These are phyloP conservation scores for Agrocybe chaxingu DNA, from an alignment of 768 basidiomycete species.

Conservation along the genomic window DNA sequence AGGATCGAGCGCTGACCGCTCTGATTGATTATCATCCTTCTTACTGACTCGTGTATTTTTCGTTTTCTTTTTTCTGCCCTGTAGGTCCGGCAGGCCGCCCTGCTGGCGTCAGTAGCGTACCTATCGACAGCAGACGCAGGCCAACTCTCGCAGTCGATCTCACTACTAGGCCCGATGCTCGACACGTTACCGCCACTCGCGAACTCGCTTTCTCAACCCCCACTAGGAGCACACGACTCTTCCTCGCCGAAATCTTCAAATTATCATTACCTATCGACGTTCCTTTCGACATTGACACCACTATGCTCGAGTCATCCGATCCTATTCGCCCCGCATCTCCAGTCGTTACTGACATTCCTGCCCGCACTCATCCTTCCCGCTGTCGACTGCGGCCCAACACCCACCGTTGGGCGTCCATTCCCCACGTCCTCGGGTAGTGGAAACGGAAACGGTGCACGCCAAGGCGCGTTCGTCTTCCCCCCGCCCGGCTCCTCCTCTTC, in stretches of 20 bases:
- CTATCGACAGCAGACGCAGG: conserved; percentile 57
- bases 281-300: conserved; percentile 67
- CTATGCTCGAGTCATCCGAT: conserved; percentile 64
- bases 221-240: conserved; percentile 16
- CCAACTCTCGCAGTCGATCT: conserved; percentile 59
- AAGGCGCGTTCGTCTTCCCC: conserved; percentile 40
- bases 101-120: conserved; percentile 68
- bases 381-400: conserved; percentile 47
- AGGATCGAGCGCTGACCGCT: no score
- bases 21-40: no score
- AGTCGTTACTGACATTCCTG: conserved; percentile 65
- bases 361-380: conserved; percentile 66
- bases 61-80: neutral
- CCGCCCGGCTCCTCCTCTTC: conserved; percentile 20
- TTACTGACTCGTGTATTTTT: neutral
- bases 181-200: conserved; percentile 65
- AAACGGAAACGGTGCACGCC: conserved; percentile 14
- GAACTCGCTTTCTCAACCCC: conserved; percentile 28
- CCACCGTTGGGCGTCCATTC: conserved; percentile 45
- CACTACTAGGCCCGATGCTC: conserved; percentile 69
- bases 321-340: conserved; percentile 74
- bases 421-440: conserved; percentile 23
- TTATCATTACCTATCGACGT: conserved; percentile 53
- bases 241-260: conserved; percentile 26
- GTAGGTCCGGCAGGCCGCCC: conserved; percentile 71